Conservation (phyloP, 2,329 filamentous ascomycete genomes). For the Diaporthe longicolla region DNA sequence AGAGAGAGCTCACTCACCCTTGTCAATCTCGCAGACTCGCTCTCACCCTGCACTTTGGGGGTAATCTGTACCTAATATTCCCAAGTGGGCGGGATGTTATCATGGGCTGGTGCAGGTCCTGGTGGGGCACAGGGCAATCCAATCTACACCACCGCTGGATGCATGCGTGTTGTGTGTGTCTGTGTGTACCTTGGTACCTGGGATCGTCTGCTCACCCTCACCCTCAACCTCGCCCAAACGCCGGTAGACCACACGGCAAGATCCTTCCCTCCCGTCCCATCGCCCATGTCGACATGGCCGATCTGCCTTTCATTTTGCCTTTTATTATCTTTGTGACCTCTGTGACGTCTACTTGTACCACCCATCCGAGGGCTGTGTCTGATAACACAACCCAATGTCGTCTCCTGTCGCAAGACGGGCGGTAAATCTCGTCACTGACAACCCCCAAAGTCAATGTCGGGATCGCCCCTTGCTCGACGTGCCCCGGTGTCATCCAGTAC, state of each 20-base stretch:
- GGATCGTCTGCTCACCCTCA: conserved; percentile 7
- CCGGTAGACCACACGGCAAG: conserved; percentile 18
- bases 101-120: conserved; percentile 14
- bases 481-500: conserved; percentile 20
- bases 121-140: conserved; percentile 1
- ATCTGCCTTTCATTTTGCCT: conserved; percentile 11
- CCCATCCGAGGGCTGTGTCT: background rate
- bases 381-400: conserved; percentile 10
- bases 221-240: background rate
- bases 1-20: conserved; percentile 12
- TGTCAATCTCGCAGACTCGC: conserved; percentile 27
- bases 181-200: conserved; percentile 5
- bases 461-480: conserved; percentile 14
- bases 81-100: conserved; percentile 24
- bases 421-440: conserved; percentile 23
- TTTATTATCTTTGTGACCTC: background rate
- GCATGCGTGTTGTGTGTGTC: background rate
- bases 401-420: conserved; percentile 25
- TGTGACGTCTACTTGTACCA: background rate
- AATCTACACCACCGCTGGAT: too few relatives aligned
- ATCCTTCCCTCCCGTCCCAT: conserved; percentile 19
- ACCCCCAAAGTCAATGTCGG: conserved; percentile 13
- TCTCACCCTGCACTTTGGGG: background rate
- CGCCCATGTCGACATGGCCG: background rate
- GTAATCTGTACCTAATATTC: conserved; percentile 17